Conservation (phyloP, 176 grass and related monocot species). For the Ananas comosus region DNA sequence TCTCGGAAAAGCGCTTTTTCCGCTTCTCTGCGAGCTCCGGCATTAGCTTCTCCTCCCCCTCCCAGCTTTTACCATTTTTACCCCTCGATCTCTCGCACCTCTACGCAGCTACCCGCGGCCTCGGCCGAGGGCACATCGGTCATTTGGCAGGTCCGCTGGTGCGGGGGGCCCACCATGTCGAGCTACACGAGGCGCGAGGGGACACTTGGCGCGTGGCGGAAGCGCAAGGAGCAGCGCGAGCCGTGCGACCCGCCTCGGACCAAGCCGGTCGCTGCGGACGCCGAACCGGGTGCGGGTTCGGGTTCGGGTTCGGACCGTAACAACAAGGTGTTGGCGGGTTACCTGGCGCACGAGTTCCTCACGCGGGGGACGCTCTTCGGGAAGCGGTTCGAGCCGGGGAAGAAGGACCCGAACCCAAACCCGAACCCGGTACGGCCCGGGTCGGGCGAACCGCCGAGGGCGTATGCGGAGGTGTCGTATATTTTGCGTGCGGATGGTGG, state of each 20-base stretch:
- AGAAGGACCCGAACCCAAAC: not conserved
- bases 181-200: not conserved
- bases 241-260: not conserved
- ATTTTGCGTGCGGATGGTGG: slow-evolving; percentile 29
- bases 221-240: slow-evolving; percentile 1
- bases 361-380: slow-evolving; percentile 28
- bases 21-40: not conserved
- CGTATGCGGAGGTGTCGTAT: slow-evolving; percentile 31
- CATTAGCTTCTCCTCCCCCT: too few species aligned
- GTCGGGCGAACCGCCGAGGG: not conserved
- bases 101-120: too few species aligned
- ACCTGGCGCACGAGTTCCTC: slow-evolving; percentile 55
- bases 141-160: too few species aligned
- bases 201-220: slow-evolving; percentile 1
- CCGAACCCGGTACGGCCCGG: not conserved
- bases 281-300: not conserved
- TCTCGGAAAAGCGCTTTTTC: slow-evolving; percentile 17
- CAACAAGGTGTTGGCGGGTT: slow-evolving; percentile 38
- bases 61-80: too few species aligned
- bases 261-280: not conserved
- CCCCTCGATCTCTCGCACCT: too few species aligned
- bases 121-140: too few species aligned
- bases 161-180: not conserved
- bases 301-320: not conserved
- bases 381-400: slow-evolving; percentile 4